Conservation (phyloP, 306 rosid genomes). For the Trifolium repens region DNA sequence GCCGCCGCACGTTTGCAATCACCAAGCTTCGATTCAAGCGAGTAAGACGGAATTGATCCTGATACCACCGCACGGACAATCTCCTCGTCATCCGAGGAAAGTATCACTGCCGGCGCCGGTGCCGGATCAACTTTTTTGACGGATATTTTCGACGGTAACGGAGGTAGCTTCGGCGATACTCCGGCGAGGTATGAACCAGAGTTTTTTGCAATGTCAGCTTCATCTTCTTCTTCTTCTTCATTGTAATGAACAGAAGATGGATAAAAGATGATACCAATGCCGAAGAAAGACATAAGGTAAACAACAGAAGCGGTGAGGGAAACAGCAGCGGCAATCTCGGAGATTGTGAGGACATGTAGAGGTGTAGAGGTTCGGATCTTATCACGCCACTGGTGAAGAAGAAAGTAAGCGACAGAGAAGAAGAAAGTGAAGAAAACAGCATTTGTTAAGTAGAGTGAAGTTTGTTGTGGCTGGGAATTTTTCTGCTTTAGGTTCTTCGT, state of each 20-base stretch:
- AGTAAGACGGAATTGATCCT: conserved; percentile 71
- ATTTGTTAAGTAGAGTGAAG: conserved; percentile 53
- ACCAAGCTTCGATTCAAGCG: conserved; percentile 67
- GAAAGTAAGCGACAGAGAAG: conserved; percentile 80
- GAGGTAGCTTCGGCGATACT: conserved; percentile 38
- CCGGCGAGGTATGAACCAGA: conserved; percentile 58
- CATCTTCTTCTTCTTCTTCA: conserved; percentile 57
- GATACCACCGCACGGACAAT: conserved; percentile 58
- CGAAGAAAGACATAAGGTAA: conserved; percentile 82
- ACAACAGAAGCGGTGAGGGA: conserved; percentile 73
- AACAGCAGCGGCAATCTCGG: conserved; percentile 66
- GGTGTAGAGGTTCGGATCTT: conserved; percentile 87
- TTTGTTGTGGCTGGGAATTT: conserved; percentile 19
- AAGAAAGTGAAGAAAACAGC: conserved; percentile 66
- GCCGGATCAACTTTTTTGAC: neutral
- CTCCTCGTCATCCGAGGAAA: conserved; percentile 62
- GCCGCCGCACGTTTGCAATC: conserved; percentile 73
- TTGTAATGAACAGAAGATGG: conserved; percentile 49
- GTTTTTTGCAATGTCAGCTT: conserved; percentile 47
- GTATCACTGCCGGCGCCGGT: neutral
- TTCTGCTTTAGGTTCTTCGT: conserved; percentile 28
- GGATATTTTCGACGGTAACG: neutral
- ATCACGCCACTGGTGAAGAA: conserved; percentile 84
- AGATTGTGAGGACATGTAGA: conserved; percentile 66
- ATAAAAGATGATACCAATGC: conserved; percentile 74